phyloP scores from a whole-genome alignment of 1,139 yeast species.

The Yamadazyma buinensis region DNA sequence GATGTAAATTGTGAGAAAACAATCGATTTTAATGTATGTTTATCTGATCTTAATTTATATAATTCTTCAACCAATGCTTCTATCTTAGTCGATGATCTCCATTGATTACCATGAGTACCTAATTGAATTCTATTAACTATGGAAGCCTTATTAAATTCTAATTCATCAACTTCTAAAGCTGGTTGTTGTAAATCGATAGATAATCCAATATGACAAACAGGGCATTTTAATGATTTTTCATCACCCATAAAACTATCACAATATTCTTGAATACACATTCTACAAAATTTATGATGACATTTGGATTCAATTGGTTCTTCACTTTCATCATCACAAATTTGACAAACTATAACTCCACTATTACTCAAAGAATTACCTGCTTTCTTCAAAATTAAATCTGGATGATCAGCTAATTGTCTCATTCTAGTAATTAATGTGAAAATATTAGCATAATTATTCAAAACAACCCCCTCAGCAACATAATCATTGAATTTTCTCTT shows the following conservation, averaged over 20 bases:
- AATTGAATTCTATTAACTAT: slow-evolving; percentile 85
- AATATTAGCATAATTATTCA: slow-evolving; percentile 93
- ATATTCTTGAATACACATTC: slow-evolving; percentile 88
- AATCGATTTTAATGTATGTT: slow-evolving; percentile 87
- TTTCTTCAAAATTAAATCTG: slow-evolving; percentile 84
- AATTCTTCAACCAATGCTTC: slow-evolving; percentile 95
- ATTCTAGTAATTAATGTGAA: slow-evolving; percentile 93
- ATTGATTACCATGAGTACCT: slow-evolving; percentile 65
- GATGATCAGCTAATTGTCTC: slow-evolving; percentile 98
- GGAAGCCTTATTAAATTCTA: slow-evolving; percentile 66
- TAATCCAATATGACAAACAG: slow-evolving; percentile 91
- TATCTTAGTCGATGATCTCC: slow-evolving; percentile 93
- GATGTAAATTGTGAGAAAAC: slow-evolving; percentile 97
- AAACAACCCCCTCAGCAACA: slow-evolving; percentile 92
- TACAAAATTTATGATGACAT: slow-evolving; percentile 90
- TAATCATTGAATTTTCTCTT: slow-evolving; percentile 80
- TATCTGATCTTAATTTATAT: slow-evolving; percentile 78
- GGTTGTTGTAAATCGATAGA: slow-evolving; percentile 90
- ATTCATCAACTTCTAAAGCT: slow-evolving; percentile 71
- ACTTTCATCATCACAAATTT: slow-evolving; percentile 94
- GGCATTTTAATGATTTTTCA: slow-evolving; percentile 66
- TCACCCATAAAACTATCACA: slow-evolving; percentile 76
- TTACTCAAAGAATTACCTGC: slow-evolving; percentile 35
- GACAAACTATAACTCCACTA: slow-evolving; percentile 74
- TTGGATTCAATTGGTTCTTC: slow-evolving; percentile 94